Evolutionary conservation across 495 filamentous ascomycete genomes (phyloP).

Genomic region (Penicillium simplicissimum): DNA sequence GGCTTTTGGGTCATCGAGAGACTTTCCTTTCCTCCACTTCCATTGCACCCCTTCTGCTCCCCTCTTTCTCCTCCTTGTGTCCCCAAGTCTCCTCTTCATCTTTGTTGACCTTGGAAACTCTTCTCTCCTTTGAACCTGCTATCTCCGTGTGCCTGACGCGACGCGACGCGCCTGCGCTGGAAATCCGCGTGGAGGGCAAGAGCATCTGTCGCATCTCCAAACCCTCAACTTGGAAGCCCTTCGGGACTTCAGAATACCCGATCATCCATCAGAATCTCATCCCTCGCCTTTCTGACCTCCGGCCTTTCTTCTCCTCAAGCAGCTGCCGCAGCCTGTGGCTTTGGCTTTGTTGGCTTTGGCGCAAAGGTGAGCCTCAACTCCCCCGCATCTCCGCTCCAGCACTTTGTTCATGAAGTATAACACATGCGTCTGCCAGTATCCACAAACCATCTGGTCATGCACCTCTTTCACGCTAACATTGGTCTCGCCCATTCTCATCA

Average conservation of each 20-base stretch:
- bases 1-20: background rate
- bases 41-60: background rate
- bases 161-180: conserved; percentile 2
- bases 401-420: background rate
- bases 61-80: background rate
- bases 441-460: background rate
- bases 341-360: background rate
- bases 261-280: background rate
- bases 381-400: background rate
- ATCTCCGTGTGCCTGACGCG: background rate
- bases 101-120: background rate
- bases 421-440: background rate
- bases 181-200: background rate
- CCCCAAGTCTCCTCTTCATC: background rate
- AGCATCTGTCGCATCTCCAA: background rate
- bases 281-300: background rate
- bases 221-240: background rate
- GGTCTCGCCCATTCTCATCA: background rate
- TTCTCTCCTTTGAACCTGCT: background rate
- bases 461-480: background rate
- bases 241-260: background rate
- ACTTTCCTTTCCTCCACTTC: background rate
- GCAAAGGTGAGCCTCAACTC: conserved; percentile 2
- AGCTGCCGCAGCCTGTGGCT: background rate
- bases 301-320: background rate